phyloP scores from a whole-genome alignment of 345 rosid genomes.

The Reutealis trisperma region DNA sequence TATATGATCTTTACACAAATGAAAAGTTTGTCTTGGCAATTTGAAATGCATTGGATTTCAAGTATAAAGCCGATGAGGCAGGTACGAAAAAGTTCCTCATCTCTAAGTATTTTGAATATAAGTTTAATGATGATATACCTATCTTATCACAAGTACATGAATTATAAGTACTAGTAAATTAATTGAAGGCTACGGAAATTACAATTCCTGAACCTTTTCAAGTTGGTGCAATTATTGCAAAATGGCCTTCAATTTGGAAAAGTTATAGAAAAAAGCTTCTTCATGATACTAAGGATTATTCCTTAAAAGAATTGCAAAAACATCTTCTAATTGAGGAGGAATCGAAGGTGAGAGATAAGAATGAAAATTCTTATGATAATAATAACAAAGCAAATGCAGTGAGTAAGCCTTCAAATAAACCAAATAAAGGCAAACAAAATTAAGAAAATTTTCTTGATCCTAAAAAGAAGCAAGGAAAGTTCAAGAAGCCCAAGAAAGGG shows the following conservation, averaged over 20 bases:
- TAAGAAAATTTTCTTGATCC: too few species aligned
- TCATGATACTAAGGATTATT: background rate
- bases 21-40: too few species aligned
- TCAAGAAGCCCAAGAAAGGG: too few species aligned
- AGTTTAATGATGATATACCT: background rate
- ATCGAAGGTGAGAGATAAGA: background rate
- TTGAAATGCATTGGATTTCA: background rate
- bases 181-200: background rate
- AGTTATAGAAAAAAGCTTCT: background rate
- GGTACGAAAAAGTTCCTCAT: background rate
- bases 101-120: background rate
- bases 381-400: too few species aligned
- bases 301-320: background rate
- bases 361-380: too few species aligned
- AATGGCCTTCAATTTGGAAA: background rate
- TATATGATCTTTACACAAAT: too few species aligned
- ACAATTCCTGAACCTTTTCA: background rate
- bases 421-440: too few species aligned
- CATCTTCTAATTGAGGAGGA: background rate
- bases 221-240: background rate
- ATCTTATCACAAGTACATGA: background rate
- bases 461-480: too few species aligned
- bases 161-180: background rate
- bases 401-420: too few species aligned
- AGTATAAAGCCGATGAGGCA: background rate